These are phyloP conservation scores for Eucalyptus curtisii DNA, from an alignment of 345 rosid species.

Conservation along the genomic window DNA sequence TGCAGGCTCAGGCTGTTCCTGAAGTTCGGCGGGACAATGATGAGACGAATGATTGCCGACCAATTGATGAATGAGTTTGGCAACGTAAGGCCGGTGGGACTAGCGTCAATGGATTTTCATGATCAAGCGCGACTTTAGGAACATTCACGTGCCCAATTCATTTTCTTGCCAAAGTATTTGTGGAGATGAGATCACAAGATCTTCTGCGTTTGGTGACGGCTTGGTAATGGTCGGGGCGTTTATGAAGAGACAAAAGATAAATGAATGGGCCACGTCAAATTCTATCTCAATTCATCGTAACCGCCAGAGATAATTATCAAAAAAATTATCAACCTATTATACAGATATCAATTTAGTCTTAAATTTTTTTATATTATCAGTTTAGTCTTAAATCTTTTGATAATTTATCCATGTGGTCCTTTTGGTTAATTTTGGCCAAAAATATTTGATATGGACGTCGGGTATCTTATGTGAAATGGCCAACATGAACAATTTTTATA, in stretches of 20 bases:
- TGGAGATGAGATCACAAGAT: not conserved
- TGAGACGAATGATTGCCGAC: not conserved
- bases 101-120: not conserved
- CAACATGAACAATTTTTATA: not conserved
- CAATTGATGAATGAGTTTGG: not conserved
- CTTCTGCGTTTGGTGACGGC: not conserved
- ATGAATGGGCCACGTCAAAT: not conserved
- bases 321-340: not conserved
- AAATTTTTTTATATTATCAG: not conserved
- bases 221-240: not conserved
- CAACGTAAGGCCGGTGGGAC: not conserved
- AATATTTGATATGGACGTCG: not conserved
- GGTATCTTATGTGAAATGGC: not conserved
- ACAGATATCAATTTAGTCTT: accelerated
- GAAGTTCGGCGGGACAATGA: not conserved
- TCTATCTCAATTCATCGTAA: not conserved
- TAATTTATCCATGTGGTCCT: not conserved
- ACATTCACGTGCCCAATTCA: not conserved
- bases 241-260: not conserved
- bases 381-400: not conserved
- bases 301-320: accelerated
- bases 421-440: accelerated
- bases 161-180: not conserved
- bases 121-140: not conserved
- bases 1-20: not conserved